Conservation (phyloP, 768 basidiomycete genomes). For the Pleurotus platypus region DNA sequence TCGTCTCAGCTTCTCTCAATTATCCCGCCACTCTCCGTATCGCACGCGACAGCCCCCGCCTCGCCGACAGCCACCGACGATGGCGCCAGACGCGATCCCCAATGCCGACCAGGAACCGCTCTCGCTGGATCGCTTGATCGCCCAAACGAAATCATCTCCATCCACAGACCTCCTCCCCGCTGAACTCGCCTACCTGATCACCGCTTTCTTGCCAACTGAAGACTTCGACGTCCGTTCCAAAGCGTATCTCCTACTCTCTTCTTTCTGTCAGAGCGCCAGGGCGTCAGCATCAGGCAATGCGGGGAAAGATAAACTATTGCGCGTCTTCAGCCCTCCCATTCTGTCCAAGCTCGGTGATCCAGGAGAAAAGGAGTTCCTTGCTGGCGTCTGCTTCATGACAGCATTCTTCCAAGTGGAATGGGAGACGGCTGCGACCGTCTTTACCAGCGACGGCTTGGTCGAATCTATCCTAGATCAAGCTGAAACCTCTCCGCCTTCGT, state of each 20-base stretch:
- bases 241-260: conserved; percentile 66
- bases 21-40: neutral
- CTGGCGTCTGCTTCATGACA: conserved; percentile 63
- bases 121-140: conserved; percentile 25
- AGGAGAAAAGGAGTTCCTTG: conserved; percentile 47
- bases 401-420: conserved; percentile 85
- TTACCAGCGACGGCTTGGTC: conserved; percentile 57
- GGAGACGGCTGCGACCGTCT: conserved; percentile 59
- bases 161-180: conserved; percentile 42
- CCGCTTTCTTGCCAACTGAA: conserved; percentile 49
- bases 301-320: conserved; percentile 46
- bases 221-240: conserved; percentile 51
- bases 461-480: conserved; percentile 66
- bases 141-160: conserved; percentile 22
- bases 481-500: conserved; percentile 48
- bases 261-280: conserved; percentile 61
- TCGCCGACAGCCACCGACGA: neutral
- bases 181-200: conserved; percentile 49
- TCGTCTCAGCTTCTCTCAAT: neutral
- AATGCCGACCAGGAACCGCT: conserved; percentile 12
- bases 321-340: conserved; percentile 48
- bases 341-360: conserved; percentile 50
- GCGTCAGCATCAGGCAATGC: conserved; percentile 32
- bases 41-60: neutral
- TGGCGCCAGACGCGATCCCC: conserved; percentile 6